Percentiles rank a stretch among this genome's conserved stretches.
Conservation (phyloP, 805 yeast genomes). For the Hanseniaspora osmophila region DNA sequence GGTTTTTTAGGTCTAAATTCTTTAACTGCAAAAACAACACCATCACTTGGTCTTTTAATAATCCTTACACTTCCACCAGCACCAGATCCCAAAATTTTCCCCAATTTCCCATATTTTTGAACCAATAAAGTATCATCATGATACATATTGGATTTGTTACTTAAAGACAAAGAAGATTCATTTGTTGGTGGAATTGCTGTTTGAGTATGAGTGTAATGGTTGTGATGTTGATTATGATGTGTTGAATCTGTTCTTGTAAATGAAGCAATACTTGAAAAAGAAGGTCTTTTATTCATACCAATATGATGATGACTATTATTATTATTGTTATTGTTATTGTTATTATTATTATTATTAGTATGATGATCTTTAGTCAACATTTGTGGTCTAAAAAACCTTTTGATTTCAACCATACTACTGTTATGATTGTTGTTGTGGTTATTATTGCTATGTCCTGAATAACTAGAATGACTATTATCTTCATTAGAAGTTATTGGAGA, state of each 20-base stretch:
- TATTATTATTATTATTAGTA: conserved; percentile 1
- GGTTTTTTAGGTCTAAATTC: conserved; percentile 63
- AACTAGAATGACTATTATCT: neutral
- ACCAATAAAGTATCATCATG: conserved; percentile 40
- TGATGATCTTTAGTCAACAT: neutral
- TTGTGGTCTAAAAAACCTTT: conserved; percentile 52
- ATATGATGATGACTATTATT: neutral
- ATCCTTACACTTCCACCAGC: conserved; percentile 81
- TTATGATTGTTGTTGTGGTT: conserved; percentile 2
- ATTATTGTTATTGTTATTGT: neutral
- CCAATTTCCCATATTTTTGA: conserved; percentile 57
- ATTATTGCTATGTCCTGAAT: neutral
- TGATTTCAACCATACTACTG: conserved; percentile 45
- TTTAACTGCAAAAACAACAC: conserved; percentile 67
- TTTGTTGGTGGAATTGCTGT: conserved; percentile 25
- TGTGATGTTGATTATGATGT: conserved; percentile 3
- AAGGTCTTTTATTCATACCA: no score
- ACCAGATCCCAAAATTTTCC: conserved; percentile 68
- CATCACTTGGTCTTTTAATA: conserved; percentile 52
- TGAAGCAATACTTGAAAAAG: no score
- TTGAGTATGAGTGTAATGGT: conserved; percentile 20
- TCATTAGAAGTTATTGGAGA: conserved; percentile 5
- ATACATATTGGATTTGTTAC: conserved; percentile 25
- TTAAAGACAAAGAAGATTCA: conserved; percentile 20
- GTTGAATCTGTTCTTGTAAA: neutral